Base-by-base conservation (phyloP, 257 asterid species). In the Nicotiana obtusifolia region DNA sequence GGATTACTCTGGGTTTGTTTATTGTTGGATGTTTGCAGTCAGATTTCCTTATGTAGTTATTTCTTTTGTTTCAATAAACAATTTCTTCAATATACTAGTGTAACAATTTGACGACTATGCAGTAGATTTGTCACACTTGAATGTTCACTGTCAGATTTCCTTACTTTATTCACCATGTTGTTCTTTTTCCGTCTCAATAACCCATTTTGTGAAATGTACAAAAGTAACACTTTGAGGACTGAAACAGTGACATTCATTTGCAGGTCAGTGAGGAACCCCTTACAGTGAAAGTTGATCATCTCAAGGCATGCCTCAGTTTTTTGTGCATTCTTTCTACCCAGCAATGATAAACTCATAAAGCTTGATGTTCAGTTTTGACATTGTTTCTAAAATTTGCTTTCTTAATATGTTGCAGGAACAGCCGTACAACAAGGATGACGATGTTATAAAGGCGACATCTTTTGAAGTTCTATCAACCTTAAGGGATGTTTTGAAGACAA, bases 191-290 rank as follows among this genome's bases (percentile, higher is more conserved):
- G 13, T 69, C 59, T 41, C 78, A 20, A 41, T 37, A 69, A 20
- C 20, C 77, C n/a, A 67, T 67, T 19, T 44, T n/a, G 5, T 69
- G 59, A 69, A 41, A 20, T 69, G 78, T 68, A 69, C 78, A 69
- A 69, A 81, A 84, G 81, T 49, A 24, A 77, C 80, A 84, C 80
- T 81, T 76, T 64, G 64, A 77, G 64, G 85, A 78, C 83, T 88
- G 77, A 85, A 76, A 66, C 77, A 52, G 78, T 80, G 85, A 54
- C 80, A 37, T 78, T 83, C 78, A 75, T 73, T 8, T 91, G 90
- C 92, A 96, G 99, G 99, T 94, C 83, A 92, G 91, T 84, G 99
- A 94, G 85, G 97, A 96, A 87, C 98, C 99, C 56, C 95, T 96
- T 64, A 93, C 94, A 10, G 99, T 96, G 80, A 94, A 90, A 88